Evolutionary conservation across 805 yeast species (phyloP).

Genomic region (Scheffersomyces ergatensis): DNA sequence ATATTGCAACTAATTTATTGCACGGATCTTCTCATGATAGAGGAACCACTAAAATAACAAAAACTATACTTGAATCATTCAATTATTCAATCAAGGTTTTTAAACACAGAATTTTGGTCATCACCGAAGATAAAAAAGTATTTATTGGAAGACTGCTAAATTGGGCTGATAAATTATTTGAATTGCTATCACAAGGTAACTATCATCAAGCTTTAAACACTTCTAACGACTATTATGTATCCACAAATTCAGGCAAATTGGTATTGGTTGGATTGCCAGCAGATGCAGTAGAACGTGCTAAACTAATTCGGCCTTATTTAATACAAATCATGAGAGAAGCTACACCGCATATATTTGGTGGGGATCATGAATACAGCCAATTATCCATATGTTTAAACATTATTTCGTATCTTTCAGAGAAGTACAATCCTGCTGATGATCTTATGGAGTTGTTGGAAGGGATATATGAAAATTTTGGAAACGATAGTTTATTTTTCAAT

Average conservation of each 20-base stretch:
- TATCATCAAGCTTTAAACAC: constrained; percentile 57
- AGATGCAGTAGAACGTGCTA: constrained; percentile 40
- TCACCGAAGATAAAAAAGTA: constrained; percentile 33
- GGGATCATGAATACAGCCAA: constrained; percentile 10
- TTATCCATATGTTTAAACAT: constrained; percentile 12
- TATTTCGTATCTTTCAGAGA: constrained; percentile 10
- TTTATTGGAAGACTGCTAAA: constrained; percentile 58
- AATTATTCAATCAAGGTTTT: constrained; percentile 15
- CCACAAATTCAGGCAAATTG: constrained; percentile 45
- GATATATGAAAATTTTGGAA: constrained; percentile 24
- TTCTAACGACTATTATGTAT: constrained; percentile 50
- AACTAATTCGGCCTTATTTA: constrained; percentile 51
- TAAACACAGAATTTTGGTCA: constrained; percentile 20
- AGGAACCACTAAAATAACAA: neutral
- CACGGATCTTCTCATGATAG: neutral
- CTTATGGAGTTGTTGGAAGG: constrained; percentile 44
- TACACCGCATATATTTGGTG: constrained; percentile 36
- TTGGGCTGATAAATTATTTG: constrained; percentile 67
- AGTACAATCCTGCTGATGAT: constrained; percentile 16
- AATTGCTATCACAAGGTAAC: constrained; percentile 44
- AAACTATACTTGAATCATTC: neutral
- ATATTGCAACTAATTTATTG: neutral
- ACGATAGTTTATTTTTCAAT: constrained; percentile 45
- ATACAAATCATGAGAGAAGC: constrained; percentile 56
- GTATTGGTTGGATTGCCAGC: constrained; percentile 58